Conservation (phyloP, 129 eudicot genomes). For the Solidago caesia region DNA sequence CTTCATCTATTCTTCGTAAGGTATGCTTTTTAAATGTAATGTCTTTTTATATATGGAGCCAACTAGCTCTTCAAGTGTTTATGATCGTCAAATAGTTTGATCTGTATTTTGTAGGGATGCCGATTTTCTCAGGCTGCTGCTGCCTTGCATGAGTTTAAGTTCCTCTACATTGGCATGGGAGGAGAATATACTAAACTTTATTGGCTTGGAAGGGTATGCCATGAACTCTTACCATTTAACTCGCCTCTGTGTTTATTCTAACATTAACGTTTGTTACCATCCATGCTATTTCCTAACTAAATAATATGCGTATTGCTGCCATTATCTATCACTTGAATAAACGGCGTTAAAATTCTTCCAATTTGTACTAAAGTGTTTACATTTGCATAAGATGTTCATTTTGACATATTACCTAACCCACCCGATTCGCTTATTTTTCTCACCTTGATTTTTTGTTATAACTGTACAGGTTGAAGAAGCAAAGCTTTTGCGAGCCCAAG, state of each 20-base stretch:
- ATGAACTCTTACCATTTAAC: slow-evolving; percentile 8
- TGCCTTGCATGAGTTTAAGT: slow-evolving; percentile 80
- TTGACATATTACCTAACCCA: too few relatives aligned
- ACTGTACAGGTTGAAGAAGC: slow-evolving; percentile 87
- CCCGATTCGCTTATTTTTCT: slow-evolving; percentile 8
- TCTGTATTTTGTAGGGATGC: slow-evolving; percentile 53
- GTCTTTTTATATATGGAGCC: not conserved
- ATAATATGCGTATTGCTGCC: not conserved
- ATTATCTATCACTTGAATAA: not conserved
- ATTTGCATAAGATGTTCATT: too few relatives aligned
- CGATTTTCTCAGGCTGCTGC: slow-evolving; percentile 95
- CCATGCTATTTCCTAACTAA: not conserved
- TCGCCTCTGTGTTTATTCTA: slow-evolving; percentile 2
- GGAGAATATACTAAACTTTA: slow-evolving; percentile 61
- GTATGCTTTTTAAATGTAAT: slow-evolving; percentile 33
- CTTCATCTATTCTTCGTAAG: slow-evolving; percentile 92
- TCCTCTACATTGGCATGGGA: slow-evolving; percentile 58
- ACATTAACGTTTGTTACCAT: slow-evolving; percentile 4
- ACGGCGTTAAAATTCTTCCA: not conserved
- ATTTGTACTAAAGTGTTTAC: not conserved
- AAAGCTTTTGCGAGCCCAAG: slow-evolving; percentile 92
- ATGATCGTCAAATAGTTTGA: not conserved
- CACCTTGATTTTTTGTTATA: not conserved
- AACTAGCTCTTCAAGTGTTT: not conserved
- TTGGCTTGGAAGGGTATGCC: slow-evolving; percentile 85